Evolutionary conservation across 768 basidiomycete genomes (phyloP), one percentile per base, ranked within the genome.

Genomic region (Panaeolus papilionaceus): DNA sequence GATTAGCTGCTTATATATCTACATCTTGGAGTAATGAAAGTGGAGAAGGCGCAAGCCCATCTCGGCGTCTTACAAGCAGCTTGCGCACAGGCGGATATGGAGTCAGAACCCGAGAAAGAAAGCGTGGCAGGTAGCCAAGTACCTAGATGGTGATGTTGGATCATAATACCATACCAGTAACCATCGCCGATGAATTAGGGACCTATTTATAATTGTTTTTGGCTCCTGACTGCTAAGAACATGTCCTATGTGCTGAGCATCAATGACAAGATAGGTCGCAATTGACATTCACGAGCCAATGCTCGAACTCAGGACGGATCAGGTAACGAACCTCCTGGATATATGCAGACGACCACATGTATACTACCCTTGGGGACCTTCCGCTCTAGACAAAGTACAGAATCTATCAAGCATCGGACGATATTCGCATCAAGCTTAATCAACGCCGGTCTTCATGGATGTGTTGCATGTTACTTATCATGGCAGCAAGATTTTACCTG

Each of bases 341-440:
- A 28, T 58, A 14, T 33, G 12, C 54, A 58, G 54, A 33, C 33
- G 16, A 16, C 28, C 54, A 58, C 33, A 58, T 58, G 54, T 4
- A 16, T 58, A 7, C 12, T 12, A 10, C 33, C 20, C 11, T 33
- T 58, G 33, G 28, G 12, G 54, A 11, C 54, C 49, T 5, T 51
- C 23, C 28, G 54, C 26, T 37, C 26, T 33, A 16, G 54, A 37
- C 54, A 58, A 58, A 58, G 54, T 58, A 58, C 54, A 58, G 54
- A 58, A 58, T 58, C 54, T 58, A 58, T 58, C 54, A 58, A 58
- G 20, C 16, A 58, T 58, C 54, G 54, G 54, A 58, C 33, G 28
- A 58, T 33, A 58, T 58, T 58, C 54, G 54, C 54, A 58, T 37
- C 16, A 33, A 33, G 54, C 33, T 58, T 58, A 33, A 58, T 58